A percentile compares a stretch with the other conserved stretches of the same genome.
Evolutionary conservation across 2,329 filamentous ascomycete species (phyloP).

Genomic region (Cladosporium sp.): DNA sequence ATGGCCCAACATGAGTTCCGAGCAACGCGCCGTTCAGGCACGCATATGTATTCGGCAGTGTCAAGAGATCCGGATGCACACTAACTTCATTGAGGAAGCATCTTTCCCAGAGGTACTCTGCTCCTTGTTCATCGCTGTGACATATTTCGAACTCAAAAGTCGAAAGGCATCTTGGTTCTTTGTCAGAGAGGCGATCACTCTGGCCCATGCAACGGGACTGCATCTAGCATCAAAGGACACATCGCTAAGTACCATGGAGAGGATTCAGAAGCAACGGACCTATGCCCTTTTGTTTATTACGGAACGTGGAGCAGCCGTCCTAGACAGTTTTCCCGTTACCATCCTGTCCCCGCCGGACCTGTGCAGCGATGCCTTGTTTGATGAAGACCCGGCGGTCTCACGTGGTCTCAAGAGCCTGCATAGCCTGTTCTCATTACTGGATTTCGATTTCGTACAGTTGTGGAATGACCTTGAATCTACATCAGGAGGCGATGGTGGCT

Average conservation of each 20-base stretch:
- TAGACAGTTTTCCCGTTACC: conserved; percentile 18
- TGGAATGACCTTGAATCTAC: conserved; percentile 13
- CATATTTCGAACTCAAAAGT: conserved; percentile 19
- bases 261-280: conserved; percentile 10
- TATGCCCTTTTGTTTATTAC: conserved; percentile 19
- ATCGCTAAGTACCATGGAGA: background rate
- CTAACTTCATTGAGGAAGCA: conserved; percentile 10
- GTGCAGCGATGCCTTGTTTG: conserved; percentile 3
- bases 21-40: conserved; percentile 9
- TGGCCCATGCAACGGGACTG: conserved; percentile 8
- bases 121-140: conserved; percentile 17
- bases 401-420: conserved; percentile 14
- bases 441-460: conserved; percentile 15
- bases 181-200: conserved; percentile 18
- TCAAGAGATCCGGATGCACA: conserved; percentile 11
- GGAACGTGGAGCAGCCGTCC: conserved; percentile 16
- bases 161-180: conserved; percentile 18
- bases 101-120: conserved; percentile 14
- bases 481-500: background rate
- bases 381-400: conserved; percentile 15
- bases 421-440: conserved; percentile 16
- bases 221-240: background rate
- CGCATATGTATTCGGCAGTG: conserved; percentile 14
- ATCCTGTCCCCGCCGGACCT: conserved; percentile 11
- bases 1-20: conserved; percentile 15